Evolutionary conservation across 2,329 filamentous ascomycete species (phyloP).

Genomic region (Teratosphaeria gauchensis): DNA sequence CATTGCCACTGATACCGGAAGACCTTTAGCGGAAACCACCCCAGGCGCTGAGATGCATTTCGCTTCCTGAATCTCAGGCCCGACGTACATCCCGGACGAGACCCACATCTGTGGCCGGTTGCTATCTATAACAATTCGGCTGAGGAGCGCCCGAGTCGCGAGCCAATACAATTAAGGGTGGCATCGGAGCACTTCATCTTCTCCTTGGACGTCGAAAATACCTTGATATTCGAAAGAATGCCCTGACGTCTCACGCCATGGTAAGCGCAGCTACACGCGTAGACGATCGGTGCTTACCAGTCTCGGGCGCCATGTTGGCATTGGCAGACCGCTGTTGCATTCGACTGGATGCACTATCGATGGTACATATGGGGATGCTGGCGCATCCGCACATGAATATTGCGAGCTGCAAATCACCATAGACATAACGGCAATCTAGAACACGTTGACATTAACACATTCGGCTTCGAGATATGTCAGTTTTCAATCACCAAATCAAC

Average conservation of each 20-base stretch:
- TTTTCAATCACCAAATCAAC: not conserved
- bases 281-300: not conserved
- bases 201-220: not conserved
- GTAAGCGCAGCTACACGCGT: not conserved
- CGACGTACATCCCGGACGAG: not conserved
- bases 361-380: not conserved
- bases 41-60: not conserved
- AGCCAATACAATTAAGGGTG: not conserved
- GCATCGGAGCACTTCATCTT: not conserved
- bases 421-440: not conserved
- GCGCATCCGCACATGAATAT: not conserved
- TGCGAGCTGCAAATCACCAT: not conserved
- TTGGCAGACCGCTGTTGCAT: not conserved
- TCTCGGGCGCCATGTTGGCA: not conserved
- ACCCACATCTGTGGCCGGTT: not conserved
- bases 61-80: not conserved
- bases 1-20: too few relatives aligned
- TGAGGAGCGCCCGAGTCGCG: not conserved
- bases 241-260: not conserved
- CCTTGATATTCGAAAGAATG: not conserved
- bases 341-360: not conserved
- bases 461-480: not conserved
- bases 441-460: not conserved
- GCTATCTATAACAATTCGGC: not conserved
- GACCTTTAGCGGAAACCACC: not conserved